Evolutionary conservation across 1,284 basidiomycete species (phyloP), one percentile per base, ranked within the genome.

Genomic region (Leccinum subspadiceum): DNA sequence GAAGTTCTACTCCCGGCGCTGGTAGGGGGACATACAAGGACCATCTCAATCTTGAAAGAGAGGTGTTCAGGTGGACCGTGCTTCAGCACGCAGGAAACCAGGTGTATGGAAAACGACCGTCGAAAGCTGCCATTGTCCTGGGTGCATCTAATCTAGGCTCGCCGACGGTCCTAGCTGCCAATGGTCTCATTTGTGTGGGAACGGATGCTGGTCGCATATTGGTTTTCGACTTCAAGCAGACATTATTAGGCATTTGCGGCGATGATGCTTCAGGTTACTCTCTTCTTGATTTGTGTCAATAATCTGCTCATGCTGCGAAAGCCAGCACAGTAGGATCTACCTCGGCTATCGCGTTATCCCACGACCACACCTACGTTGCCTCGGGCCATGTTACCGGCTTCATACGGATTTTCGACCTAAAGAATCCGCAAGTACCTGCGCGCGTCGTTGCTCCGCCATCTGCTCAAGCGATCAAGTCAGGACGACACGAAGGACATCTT

Each of bases 401-500:
- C 66, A 87, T 99, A 48, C 89, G 92, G 66, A 80, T 99, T 0
- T 99, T 91, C 72, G 90, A 98, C 64, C 73, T 98, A 54, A 82
- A 86, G 54, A 73, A 71, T 37, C 90, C 94, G 10, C 78, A 85
- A 68, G 77, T 75, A 49, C 83, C 89, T 26, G 85, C 82, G 7
- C 86, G 94, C 1, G 80, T 83, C 22, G 92, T 96, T 5, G 69
- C 83, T 10, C 93, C 94, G 0, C 90, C 87, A 1, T 83, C 86
- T 5, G 72, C 88, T 9, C 75, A 81, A 15, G 82, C 83, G 1
- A 84, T 96, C 8, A 77, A 83, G 5, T 85, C 93, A 1, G 97
- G 97, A 8, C 81, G 91, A 39, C 91, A 94, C 68, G 97, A 99
- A 76, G 97, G 97, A 0, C 97, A 99, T 72, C 76, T 99, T 7